Evolutionary conservation across 2,329 filamentous ascomycete genomes (phyloP).

Genomic region (Calonectria leucothoes): DNA sequence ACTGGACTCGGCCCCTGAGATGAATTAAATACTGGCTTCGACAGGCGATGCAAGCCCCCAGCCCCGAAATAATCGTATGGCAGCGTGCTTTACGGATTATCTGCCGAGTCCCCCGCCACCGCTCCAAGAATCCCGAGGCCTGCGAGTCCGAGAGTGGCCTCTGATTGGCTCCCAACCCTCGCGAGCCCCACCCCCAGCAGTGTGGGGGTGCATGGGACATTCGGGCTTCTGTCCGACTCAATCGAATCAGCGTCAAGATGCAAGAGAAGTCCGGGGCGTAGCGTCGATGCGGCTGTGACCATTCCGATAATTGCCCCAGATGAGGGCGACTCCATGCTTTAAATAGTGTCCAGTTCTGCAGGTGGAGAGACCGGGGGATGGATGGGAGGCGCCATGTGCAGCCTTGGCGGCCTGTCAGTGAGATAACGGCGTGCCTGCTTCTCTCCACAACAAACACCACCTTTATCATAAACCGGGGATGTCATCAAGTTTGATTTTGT

Average conservation of each 20-base stretch:
- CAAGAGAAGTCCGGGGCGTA: constrained; percentile 3
- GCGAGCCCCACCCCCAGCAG: constrained; percentile 21
- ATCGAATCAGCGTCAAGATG: constrained; percentile 10
- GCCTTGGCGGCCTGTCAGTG: neutral
- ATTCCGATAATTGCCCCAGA: neutral
- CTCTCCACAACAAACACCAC: neutral
- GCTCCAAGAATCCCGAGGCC: constrained; percentile 27
- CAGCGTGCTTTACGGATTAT: constrained; percentile 26
- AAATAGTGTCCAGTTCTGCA: neutral
- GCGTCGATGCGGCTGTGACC: neutral
- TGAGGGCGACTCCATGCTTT: neutral
- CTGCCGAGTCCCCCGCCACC: constrained; percentile 31
- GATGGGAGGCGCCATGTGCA: neutral
- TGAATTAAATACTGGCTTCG: constrained; percentile 3
- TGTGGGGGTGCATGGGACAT: constrained; percentile 20
- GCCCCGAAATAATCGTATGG: constrained; percentile 16
- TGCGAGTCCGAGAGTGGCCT: neutral
- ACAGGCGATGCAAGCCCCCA: neutral
- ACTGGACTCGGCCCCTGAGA: neutral
- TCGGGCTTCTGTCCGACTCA: constrained; percentile 32
- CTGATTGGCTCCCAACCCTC: neutral
- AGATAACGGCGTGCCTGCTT: neutral
- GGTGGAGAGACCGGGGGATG: neutral
- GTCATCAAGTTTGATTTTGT: no score
- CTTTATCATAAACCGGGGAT: no score